Base-by-base conservation (phyloP, 2,329 filamentous ascomycete genomes). In the Neofusicoccum cordaticola region DNA sequence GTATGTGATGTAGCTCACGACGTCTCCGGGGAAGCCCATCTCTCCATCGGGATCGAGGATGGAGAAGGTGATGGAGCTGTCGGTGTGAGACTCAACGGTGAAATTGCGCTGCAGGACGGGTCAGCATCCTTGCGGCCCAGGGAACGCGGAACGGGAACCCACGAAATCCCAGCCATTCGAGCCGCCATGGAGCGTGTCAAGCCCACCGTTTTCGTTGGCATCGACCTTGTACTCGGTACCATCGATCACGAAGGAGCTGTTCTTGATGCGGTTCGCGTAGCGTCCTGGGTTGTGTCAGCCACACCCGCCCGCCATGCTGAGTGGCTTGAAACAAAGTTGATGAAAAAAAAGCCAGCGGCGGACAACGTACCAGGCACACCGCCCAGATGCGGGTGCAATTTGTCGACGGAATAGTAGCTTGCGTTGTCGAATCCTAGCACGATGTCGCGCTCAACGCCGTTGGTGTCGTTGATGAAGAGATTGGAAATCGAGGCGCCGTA, bases 231-330 rank as follows among this genome's bases (percentile, higher is more conserved):
- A 91, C 3, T 75, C 79, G 62, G 79, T 77, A 61, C 87, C 88
- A 69, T 91, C 89, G 65, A 92, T 86, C 66, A 80, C 82, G 71
- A 92, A 92, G 5, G 84, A 88, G 75, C 86, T 88, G 81, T 93
- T 92, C 82, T 86, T 87, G 81, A 93, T 93, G 68, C 90, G 88
- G 76, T 93, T 93, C 65, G 90, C 90, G 74, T 93, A 93, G 63
- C 90, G 87, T 77, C 75, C 73, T 56, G 27, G 31, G 3, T 31
- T 4, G 41, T 9, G 60, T 42, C 47, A 50, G 58, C 58, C 34
- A 42, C 13, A 37, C n/a, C 15, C 31, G 39, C 22, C 4, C 22
- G 17, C 37, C 22, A n/a, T 34, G 22, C 12, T n/a, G 27, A 15
- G n/a, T 4, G 27, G 41, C 56, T 27, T 34, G 51, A 22, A 27